These are phyloP conservation scores for Neocatenulostroma microsporum DNA, from an alignment of 2,329 filamentous ascomycete species.

Conservation along the genomic window DNA sequence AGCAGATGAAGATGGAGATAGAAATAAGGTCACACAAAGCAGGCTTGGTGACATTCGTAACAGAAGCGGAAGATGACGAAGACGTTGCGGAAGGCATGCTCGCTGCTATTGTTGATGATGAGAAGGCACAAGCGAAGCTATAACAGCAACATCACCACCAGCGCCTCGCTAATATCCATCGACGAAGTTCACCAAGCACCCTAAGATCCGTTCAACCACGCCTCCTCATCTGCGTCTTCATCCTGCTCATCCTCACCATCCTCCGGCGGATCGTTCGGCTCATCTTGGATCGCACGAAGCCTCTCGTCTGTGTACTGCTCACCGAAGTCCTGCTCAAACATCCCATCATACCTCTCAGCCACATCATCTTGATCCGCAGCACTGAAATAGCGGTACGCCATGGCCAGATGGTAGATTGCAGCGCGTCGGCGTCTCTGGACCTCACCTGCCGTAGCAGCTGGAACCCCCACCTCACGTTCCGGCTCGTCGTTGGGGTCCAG, in stretches of 20 bases:
- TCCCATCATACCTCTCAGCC: neutral
- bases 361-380: neutral
- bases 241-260: neutral
- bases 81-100: conserved; percentile 51
- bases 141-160: too few species aligned
- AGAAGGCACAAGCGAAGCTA: conserved; percentile 21
- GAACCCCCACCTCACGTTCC: neutral
- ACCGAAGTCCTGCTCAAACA: conserved; percentile 1
- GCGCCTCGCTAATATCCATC: neutral
- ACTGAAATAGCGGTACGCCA: neutral
- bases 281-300: neutral
- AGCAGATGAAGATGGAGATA: conserved; percentile 65
- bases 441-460: neutral
- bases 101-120: conserved; percentile 41
- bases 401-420: conserved; percentile 2
- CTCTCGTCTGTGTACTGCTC: neutral
- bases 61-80: conserved; percentile 47
- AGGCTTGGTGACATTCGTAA: conserved; percentile 45
- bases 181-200: neutral
- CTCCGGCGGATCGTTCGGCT: conserved; percentile 1
- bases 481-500: conserved; percentile 2
- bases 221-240: neutral
- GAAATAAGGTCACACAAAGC: conserved; percentile 47
- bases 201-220: neutral
- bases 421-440: neutral